Conservation (phyloP, 352 stramenopile species). For the Phytophthora podocarpi region DNA sequence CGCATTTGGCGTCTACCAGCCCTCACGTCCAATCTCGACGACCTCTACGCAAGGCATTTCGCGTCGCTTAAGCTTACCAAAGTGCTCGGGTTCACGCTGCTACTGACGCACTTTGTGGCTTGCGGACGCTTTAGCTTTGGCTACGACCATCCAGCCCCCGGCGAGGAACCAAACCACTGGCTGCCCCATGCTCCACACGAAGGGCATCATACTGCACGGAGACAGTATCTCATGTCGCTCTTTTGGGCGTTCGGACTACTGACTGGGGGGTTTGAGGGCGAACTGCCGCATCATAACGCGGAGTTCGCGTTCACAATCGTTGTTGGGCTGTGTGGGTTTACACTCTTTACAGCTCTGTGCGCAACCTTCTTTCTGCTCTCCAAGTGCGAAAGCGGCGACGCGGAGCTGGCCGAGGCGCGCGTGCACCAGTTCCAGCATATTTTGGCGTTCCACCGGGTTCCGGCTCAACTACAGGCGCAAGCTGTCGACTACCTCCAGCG, state of each 20-base stretch:
- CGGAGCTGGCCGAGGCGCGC: conserved; percentile 59
- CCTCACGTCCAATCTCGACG: conserved; percentile 63
- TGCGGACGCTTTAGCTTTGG: conserved; percentile 60
- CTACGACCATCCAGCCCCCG: conserved; percentile 30
- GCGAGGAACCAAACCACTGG: conserved; percentile 50
- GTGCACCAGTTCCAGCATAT: conserved; percentile 76
- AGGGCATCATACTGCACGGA: conserved; percentile 11
- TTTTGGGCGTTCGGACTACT: conserved; percentile 76
- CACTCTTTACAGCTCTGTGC: conserved; percentile 71
- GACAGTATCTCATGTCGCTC: conserved; percentile 58
- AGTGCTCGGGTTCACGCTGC: conserved; percentile 51
- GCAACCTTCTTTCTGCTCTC: conserved; percentile 80
- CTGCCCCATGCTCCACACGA: conserved; percentile 35
- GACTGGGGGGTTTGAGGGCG: conserved; percentile 60
- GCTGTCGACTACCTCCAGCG: conserved; percentile 72
- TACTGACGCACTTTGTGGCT: conserved; percentile 60
- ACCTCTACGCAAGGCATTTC: conserved; percentile 71
- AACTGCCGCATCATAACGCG: conserved; percentile 49
- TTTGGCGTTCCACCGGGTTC: conserved; percentile 66
- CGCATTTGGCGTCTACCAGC: conserved; percentile 51
- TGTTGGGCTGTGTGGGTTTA: conserved; percentile 62
- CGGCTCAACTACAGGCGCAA: conserved; percentile 48
- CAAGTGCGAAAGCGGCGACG: conserved; percentile 66
- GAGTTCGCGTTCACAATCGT: conserved; percentile 73
- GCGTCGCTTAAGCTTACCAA: conserved; percentile 62